These are phyloP conservation scores for Penicillium hesseltinei DNA, from an alignment of 2,329 filamentous ascomycete species.

Conservation along the genomic window DNA sequence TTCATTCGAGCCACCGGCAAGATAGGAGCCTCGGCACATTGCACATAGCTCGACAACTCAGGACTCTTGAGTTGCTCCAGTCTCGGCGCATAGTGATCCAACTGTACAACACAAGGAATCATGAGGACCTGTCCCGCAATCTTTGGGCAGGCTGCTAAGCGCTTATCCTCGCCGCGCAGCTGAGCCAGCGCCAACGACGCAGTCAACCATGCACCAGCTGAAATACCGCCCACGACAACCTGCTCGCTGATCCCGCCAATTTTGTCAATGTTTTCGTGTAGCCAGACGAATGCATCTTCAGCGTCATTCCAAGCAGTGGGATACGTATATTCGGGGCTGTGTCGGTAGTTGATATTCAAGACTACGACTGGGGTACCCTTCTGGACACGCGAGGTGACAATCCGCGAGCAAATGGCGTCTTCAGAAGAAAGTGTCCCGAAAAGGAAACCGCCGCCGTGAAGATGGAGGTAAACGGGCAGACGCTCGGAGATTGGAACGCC, in stretches of 20 bases:
- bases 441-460: slow-evolving; percentile 58
- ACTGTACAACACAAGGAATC: slow-evolving; percentile 49
- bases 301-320: slow-evolving; percentile 54
- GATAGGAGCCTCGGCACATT: slow-evolving; percentile 52
- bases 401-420: slow-evolving; percentile 51
- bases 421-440: slow-evolving; percentile 56
- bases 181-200: slow-evolving; percentile 45
- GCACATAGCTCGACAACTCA: slow-evolving; percentile 45
- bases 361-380: slow-evolving; percentile 41
- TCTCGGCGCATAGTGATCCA: slow-evolving; percentile 36
- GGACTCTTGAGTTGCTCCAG: slow-evolving; percentile 39
- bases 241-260: slow-evolving; percentile 41
- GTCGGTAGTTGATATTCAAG: slow-evolving; percentile 58
- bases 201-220: slow-evolving; percentile 48
- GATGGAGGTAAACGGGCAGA: slow-evolving; percentile 52
- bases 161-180: slow-evolving; percentile 28
- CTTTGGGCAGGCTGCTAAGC: slow-evolving; percentile 21
- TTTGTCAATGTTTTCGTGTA: slow-evolving; percentile 45
- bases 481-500: slow-evolving; percentile 24
- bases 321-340: slow-evolving; percentile 55
- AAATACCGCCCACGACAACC: slow-evolving; percentile 51
- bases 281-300: slow-evolving; percentile 57
- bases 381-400: slow-evolving; percentile 39
- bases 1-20: slow-evolving; percentile 42
- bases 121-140: slow-evolving; percentile 54